phyloP scores from a whole-genome alignment of 2,329 filamentous ascomycete species.

The Dactylellina parvicollis region DNA sequence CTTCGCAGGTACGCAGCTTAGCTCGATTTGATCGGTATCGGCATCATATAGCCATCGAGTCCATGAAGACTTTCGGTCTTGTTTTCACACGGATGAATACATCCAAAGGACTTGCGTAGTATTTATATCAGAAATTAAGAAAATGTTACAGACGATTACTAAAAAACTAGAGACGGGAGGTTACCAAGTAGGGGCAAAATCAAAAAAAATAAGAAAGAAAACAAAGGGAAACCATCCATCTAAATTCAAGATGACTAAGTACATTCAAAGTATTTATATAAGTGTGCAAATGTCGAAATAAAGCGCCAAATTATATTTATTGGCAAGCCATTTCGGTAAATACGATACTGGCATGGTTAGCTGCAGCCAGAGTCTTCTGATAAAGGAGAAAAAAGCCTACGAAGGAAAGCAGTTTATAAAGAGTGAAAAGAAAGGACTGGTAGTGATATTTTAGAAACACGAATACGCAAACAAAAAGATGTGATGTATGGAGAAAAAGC shows the following conservation, averaged over 20 bases:
- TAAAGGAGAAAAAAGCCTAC: background rate
- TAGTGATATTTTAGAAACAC: slow-evolving; percentile 11
- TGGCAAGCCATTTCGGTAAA: background rate
- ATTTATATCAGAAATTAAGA: slow-evolving; percentile 4
- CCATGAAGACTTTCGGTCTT: too few relatives aligned
- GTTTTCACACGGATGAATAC: background rate
- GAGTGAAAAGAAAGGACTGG: slow-evolving; percentile 55
- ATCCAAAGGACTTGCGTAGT: background rate
- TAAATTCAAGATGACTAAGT: slow-evolving; percentile 22
- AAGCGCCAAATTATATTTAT: slow-evolving; percentile 1
- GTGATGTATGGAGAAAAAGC: slow-evolving; percentile 41
- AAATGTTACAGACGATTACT: slow-evolving; percentile 24
- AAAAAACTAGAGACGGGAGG: background rate
- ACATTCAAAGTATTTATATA: slow-evolving; percentile 23
- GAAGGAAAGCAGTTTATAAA: background rate
- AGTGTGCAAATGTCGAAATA: background rate
- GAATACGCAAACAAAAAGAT: slow-evolving; percentile 54
- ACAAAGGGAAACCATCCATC: slow-evolving; percentile 17
- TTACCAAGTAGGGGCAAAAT: background rate
- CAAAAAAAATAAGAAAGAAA: background rate
- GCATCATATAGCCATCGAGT: too few relatives aligned
- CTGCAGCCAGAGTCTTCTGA: background rate
- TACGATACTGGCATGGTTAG: slow-evolving; percentile 5
- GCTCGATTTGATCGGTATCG: too few relatives aligned
- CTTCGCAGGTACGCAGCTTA: too few relatives aligned